These are phyloP conservation scores for Lichtheimia corymbifera DNA, from an alignment of 371 early-diverging fungal genomes.

Conservation along the genomic window DNA sequence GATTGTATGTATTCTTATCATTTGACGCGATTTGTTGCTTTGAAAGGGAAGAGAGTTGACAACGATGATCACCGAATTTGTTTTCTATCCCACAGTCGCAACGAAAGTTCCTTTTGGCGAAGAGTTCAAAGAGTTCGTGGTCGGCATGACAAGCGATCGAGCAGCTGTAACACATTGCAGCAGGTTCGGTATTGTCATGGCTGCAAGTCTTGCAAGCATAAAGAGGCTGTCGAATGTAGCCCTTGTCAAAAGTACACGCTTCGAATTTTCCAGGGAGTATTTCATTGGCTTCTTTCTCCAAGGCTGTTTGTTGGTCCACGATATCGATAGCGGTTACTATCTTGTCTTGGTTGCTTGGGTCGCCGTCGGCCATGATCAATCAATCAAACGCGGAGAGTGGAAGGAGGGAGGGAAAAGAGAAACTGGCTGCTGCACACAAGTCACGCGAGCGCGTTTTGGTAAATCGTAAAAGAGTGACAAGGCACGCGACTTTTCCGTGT, in stretches of 20 bases:
- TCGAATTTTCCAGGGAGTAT: constrained; percentile 75
- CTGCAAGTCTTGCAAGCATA: constrained; percentile 85
- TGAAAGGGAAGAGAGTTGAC: constrained; percentile 30
- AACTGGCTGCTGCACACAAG: no score
- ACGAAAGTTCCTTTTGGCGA: constrained; percentile 78
- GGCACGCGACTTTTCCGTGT: background rate
- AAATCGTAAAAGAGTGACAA: background rate
- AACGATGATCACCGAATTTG: constrained; percentile 42
- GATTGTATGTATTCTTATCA: constrained; percentile 71
- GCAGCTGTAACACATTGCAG: constrained; percentile 82
- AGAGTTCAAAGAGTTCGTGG: constrained; percentile 82
- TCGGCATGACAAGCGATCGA: constrained; percentile 80
- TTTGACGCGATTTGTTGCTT: constrained; percentile 50
- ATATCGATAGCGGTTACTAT: constrained; percentile 57
- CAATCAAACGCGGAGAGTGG: background rate
- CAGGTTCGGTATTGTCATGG: constrained; percentile 38
- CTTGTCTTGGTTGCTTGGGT: constrained; percentile 3
- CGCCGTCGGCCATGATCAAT: background rate
- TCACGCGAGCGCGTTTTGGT: background rate
- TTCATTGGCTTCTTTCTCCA: constrained; percentile 58
- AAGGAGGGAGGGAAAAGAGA: background rate
- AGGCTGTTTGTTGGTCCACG: constrained; percentile 50
- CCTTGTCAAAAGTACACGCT: constrained; percentile 73
- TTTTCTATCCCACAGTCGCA: constrained; percentile 82
- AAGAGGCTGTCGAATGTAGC: constrained; percentile 80